Conservation (phyloP, 352 stramenopile species). For the Phytophthora sansomeana region DNA sequence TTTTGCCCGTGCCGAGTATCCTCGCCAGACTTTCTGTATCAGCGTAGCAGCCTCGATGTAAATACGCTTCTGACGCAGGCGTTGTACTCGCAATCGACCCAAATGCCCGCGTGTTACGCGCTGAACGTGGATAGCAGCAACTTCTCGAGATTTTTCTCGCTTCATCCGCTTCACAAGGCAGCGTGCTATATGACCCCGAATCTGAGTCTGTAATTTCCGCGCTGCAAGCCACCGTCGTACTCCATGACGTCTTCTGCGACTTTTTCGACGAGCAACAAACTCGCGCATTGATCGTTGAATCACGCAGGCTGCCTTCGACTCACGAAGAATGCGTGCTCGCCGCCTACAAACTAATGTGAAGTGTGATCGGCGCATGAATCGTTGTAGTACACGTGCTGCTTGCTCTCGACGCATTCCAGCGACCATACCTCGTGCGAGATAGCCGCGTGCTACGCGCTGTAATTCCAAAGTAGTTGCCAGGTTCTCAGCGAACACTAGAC, state of each 20-base stretch:
- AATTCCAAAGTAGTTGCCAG: constrained; percentile 46
- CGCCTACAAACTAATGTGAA: constrained; percentile 27
- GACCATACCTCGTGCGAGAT: constrained; percentile 16
- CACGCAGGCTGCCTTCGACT: constrained; percentile 25
- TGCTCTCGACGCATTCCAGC: constrained; percentile 30
- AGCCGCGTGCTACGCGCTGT: constrained; percentile 49
- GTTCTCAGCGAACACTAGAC: constrained; percentile 29
- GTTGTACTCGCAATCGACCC: constrained; percentile 13
- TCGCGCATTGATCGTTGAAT: constrained; percentile 46
- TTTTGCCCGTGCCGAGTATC: constrained; percentile 8
- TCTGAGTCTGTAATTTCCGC: constrained; percentile 51
- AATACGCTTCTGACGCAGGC: background rate
- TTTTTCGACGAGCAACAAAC: constrained; percentile 38
- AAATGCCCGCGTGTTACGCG: constrained; percentile 30
- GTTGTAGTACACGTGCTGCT: constrained; percentile 38
- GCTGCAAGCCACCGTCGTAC: constrained; percentile 49
- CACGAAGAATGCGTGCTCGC: constrained; percentile 14
- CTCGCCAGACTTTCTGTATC: constrained; percentile 41
- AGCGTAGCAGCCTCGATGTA: constrained; percentile 14
- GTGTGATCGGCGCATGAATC: constrained; percentile 42
- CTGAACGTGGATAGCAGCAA: constrained; percentile 38
- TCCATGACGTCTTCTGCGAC: constrained; percentile 24
- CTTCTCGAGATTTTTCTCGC: background rate
- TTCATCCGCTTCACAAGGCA: background rate
- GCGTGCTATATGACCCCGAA: constrained; percentile 47